Percentiles rank a stretch among this genome's conserved stretches.
Conservation (phyloP, 805 yeast genomes). For the Ogataea degrootiae region DNA sequence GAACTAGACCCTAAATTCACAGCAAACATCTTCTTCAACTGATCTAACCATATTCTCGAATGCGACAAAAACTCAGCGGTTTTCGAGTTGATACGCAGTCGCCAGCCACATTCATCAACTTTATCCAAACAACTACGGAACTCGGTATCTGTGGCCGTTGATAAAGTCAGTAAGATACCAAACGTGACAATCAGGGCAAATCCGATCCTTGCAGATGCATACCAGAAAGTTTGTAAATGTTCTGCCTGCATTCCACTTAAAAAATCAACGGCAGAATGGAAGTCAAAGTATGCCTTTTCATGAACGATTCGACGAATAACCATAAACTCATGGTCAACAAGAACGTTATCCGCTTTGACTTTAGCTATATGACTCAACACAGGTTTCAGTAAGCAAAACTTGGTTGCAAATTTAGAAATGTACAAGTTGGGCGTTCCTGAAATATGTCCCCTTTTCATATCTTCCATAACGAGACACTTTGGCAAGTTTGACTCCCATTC, state of each 20-base stretch:
- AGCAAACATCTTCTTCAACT: conserved; percentile 4
- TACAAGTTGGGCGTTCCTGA: conserved; percentile 13
- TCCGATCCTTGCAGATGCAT: conserved; percentile 11
- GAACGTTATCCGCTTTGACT: background rate
- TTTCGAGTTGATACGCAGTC: conserved; percentile 12
- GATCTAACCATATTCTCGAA: conserved; percentile 14
- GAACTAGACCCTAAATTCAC: background rate
- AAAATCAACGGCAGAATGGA: conserved; percentile 8
- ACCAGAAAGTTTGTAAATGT: conserved; percentile 18
- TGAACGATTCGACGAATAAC: conserved; percentile 5
- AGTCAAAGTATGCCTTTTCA: conserved; percentile 11
- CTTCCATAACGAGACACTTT: conserved; percentile 5
- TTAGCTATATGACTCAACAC: conserved; percentile 8
- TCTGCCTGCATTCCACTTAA: conserved; percentile 15
- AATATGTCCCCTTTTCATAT: conserved; percentile 13
- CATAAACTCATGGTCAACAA: conserved; percentile 8
- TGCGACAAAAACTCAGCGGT: conserved; percentile 15
- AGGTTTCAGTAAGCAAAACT: conserved; percentile 10
- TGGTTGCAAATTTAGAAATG: conserved; percentile 7
- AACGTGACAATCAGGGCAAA: conserved; percentile 9
- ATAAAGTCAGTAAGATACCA: conserved; percentile 7
- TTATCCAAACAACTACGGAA: conserved; percentile 7
- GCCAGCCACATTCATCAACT: conserved; percentile 15
- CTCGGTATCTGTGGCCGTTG: conserved; percentile 4
- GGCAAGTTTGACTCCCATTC: conserved; percentile 14